Base-by-base conservation (phyloP, 2,329 filamentous ascomycete species). In the Fusarium sp. region DNA sequence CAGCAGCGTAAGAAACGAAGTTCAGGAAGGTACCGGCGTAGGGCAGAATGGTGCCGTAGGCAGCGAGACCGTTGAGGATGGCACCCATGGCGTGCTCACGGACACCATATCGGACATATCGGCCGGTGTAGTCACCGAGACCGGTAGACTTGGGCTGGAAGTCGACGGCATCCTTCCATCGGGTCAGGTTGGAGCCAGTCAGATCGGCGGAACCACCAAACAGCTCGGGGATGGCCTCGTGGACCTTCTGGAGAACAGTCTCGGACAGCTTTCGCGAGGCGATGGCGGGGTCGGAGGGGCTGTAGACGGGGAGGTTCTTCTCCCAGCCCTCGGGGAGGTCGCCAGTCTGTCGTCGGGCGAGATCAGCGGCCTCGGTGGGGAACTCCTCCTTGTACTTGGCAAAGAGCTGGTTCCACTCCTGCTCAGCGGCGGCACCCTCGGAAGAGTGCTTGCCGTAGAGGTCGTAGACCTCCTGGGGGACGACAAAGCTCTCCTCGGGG, bases 1-100 rank as follows among this genome's bases (percentile, higher is more conserved):
- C 96, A 73, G 96, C 93, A 74, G 93, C 95, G 81, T 99, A 99
- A 25, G 95, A 98, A 75, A 98, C 93, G 82, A 99, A 99, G 91
- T 98, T 99, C 75, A 99, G 87, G 90, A 99, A 99, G 77, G 96
- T 98, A 83, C 96, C 96, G 73, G 90, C 90, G 75, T 94, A 97
- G 75, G 96, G 96, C 79, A 99, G 91, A 79, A 97, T 86, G 78
- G 93, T 97, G 76, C 96, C 96, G 83, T 98, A 99, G 70, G 94
- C 96, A 71, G 93, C 89, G 65, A 99, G 87, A 84, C 96, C 96
- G 87, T 97, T 97, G 85, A 96, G 91, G 83, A 96, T 93, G 77
- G 92, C 92, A 78, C 91, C 93, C 93, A 96, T 96, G 75, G 83
- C 92, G 82, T 97, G 93, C 86, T 96, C 93, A 81, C 93, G 91